Evolutionary conservation across 2,329 filamentous ascomycete species (phyloP).

Genomic region (Aspergillus brasiliensis): DNA sequence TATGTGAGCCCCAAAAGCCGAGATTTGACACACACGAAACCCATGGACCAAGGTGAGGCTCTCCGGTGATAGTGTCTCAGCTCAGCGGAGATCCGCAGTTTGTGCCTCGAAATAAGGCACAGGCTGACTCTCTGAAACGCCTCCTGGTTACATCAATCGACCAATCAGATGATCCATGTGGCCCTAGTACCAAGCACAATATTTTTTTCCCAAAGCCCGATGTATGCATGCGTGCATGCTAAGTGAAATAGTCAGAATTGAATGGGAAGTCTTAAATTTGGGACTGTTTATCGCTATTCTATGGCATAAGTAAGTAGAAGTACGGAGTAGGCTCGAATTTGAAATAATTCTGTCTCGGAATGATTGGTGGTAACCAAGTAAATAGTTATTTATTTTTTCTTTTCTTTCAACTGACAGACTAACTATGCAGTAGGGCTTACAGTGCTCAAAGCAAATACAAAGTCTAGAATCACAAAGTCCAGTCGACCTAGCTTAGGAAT

Average conservation of each 20-base stretch:
- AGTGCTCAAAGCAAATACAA: not conserved
- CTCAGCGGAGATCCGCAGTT: not conserved
- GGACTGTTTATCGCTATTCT: not conserved
- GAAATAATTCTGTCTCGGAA: not conserved
- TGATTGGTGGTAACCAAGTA: no score
- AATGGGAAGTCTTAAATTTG: not conserved
- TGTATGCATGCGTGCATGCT: no score
- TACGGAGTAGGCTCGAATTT: no score
- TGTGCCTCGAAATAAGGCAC: not conserved
- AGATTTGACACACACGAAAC: not conserved
- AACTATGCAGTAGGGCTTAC: no score
- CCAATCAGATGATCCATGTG: not conserved
- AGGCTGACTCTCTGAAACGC: not conserved
- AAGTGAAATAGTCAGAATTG: not conserved
- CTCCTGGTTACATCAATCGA: not conserved
- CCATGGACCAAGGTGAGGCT: not conserved
- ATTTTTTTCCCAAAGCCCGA: not conserved
- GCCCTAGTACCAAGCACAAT: not conserved
- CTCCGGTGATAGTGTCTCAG: not conserved
- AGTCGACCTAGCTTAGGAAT: not conserved
- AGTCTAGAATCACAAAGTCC: not conserved
- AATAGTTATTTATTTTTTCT: no score
- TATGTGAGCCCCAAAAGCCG: not conserved
- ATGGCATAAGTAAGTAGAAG: no score
- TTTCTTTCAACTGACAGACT: no score